These are phyloP conservation scores for Stentor roeselii DNA, from an alignment of 73 alveolate species.

Conservation along the genomic window DNA sequence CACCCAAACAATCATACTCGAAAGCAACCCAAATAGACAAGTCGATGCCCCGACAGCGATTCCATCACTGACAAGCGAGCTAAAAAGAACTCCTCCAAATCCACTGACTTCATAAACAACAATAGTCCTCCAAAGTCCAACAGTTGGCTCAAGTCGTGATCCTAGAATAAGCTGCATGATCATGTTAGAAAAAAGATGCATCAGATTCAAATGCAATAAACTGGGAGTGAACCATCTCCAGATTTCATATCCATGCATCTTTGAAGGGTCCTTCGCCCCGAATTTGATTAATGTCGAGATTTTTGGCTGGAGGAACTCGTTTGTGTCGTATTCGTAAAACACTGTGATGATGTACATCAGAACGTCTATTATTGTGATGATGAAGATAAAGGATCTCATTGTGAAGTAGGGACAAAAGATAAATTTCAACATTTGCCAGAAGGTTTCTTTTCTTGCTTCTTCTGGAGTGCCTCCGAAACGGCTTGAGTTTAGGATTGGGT, in stretches of 20 bases:
- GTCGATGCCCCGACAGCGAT: conserved; percentile 53
- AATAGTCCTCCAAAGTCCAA: conserved; percentile 35
- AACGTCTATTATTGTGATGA: conserved; percentile 41
- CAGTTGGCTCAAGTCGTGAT: conserved; percentile 40
- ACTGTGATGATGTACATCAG: conserved; percentile 40
- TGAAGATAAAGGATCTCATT: conserved; percentile 47
- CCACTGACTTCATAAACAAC: conserved; percentile 39
- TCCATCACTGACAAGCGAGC: conserved; percentile 35
- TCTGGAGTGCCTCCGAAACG: neutral
- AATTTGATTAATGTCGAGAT: conserved; percentile 17
- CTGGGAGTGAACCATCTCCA: conserved; percentile 72
- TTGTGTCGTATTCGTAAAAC: conserved; percentile 23
- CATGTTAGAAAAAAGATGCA: conserved; percentile 59
- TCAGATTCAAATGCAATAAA: conserved; percentile 59
- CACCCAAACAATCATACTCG: conserved; percentile 35
- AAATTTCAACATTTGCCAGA: conserved; percentile 57
- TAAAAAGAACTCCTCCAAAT: conserved; percentile 42
- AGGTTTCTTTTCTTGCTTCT: conserved; percentile 47
- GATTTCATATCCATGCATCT: conserved; percentile 32
- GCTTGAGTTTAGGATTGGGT: neutral
- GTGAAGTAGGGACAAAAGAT: conserved; percentile 61
- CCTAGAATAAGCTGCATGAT: conserved; percentile 38
- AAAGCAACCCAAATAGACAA: conserved; percentile 36
- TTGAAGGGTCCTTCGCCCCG: conserved; percentile 47
- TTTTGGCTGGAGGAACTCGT: conserved; percentile 40